A percentile compares a stretch with the other conserved stretches of the same genome.
phyloP scores from a whole-genome alignment of 148 eudicot genomes.

The Fagopyrum homotropicum region DNA sequence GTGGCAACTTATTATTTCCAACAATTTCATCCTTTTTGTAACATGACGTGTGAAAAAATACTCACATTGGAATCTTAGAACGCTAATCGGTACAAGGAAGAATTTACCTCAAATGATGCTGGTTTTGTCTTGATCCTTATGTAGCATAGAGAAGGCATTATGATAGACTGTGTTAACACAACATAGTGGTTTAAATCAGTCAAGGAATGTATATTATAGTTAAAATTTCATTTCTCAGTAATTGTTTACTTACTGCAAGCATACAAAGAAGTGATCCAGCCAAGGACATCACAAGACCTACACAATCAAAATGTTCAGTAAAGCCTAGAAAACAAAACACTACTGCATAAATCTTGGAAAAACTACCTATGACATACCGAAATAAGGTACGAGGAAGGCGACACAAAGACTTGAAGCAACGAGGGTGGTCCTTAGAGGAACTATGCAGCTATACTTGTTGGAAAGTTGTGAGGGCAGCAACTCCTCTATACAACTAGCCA shows the following conservation, averaged over 20 bases:
- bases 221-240: not conserved
- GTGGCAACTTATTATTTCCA: too few relatives aligned
- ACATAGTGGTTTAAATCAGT: not conserved
- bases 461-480: slow-evolving; percentile 40
- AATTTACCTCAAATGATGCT: slow-evolving; percentile 42
- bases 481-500: slow-evolving; percentile 73
- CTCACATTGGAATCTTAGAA: too few relatives aligned
- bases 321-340: not conserved
- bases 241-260: slow-evolving; percentile 38
- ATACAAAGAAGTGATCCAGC: slow-evolving; percentile 63
- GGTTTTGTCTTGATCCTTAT: slow-evolving; percentile 39
- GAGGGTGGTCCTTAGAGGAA: slow-evolving; percentile 48
- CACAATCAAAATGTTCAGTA: not conserved
- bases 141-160: slow-evolving; percentile 60
- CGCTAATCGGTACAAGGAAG: too few relatives aligned
- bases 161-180: slow-evolving; percentile 38
- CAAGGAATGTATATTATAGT: not conserved
- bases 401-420: slow-evolving; percentile 54
- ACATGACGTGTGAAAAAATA: too few relatives aligned
- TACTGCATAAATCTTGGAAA: not conserved
- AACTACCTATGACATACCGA: slow-evolving; percentile 33
- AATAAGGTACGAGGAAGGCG: slow-evolving; percentile 65
- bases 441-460: slow-evolving; percentile 34
- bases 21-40: too few relatives aligned
- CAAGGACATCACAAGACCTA: slow-evolving; percentile 71